These are phyloP conservation scores for Agaricus sinodeliciosus DNA, from an alignment of 768 basidiomycete species.

Conservation along the genomic window DNA sequence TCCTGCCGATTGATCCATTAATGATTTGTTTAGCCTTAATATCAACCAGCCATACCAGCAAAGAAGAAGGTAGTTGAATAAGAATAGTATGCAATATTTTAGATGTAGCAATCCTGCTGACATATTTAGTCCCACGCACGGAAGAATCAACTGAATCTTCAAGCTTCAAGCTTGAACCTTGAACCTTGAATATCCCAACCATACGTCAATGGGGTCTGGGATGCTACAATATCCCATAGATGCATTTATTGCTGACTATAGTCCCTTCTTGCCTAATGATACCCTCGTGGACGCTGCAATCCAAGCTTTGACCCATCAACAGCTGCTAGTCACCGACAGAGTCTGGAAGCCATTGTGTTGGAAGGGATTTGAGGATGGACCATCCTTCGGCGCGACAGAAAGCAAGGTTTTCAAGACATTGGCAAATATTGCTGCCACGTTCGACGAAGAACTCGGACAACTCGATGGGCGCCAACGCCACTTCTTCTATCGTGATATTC, in stretches of 20 bases:
- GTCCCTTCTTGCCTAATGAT: neutral
- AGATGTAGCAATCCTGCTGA: too few species aligned
- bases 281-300: neutral
- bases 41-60: too few species aligned
- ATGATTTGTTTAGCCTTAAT: too few species aligned
- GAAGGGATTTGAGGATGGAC: neutral
- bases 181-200: too few species aligned
- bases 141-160: too few species aligned
- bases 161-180: too few species aligned
- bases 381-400: neutral
- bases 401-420: neutral
- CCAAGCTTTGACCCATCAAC: too few species aligned
- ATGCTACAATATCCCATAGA: neutral
- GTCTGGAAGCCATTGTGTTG: neutral
- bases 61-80: too few species aligned
- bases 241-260: neutral
- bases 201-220: neutral
- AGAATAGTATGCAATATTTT: too few species aligned
- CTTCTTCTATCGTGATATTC: neutral
- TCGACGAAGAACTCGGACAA: neutral
- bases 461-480: neutral
- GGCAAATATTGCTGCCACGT: neutral
- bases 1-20: too few species aligned
- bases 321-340: too few species aligned
- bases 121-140: too few species aligned